Conservation (phyloP, 306 rosid species). For the Sicyos baderoa region DNA sequence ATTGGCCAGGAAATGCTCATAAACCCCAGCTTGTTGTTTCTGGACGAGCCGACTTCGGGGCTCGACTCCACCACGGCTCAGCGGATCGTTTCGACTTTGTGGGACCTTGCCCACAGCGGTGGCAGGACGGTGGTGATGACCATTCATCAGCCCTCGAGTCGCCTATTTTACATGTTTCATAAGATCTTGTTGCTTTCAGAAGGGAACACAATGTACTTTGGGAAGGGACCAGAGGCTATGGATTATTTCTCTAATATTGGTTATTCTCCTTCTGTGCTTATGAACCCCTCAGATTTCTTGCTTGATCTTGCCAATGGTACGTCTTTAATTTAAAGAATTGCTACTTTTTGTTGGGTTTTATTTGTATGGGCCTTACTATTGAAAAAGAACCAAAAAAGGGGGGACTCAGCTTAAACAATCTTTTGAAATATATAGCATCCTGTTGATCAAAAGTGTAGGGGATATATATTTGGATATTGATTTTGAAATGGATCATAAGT, state of each 20-base stretch:
- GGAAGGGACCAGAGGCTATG: slow-evolving; percentile 52
- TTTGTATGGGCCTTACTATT: too few relatives aligned
- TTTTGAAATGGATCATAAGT: too few relatives aligned
- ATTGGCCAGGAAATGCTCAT: slow-evolving; percentile 70
- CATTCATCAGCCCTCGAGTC: slow-evolving; percentile 79
- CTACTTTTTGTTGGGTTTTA: too few relatives aligned
- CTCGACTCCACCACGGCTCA: slow-evolving; percentile 81
- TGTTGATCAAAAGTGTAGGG: too few relatives aligned
- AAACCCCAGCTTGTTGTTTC: slow-evolving; percentile 58
- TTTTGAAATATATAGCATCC: too few relatives aligned
- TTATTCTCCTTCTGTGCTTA: slow-evolving; percentile 43
- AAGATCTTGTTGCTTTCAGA: slow-evolving; percentile 60
- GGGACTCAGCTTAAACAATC: too few relatives aligned
- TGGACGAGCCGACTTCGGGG: slow-evolving; percentile 83
- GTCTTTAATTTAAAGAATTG: neutral
- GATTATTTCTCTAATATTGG: slow-evolving; percentile 49
- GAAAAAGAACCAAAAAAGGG: too few relatives aligned
- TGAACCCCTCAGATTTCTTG: slow-evolving; percentile 75
- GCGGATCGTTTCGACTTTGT: slow-evolving; percentile 48
- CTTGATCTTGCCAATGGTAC: slow-evolving; percentile 75
- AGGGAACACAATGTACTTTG: slow-evolving; percentile 55
- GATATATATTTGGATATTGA: too few relatives aligned
- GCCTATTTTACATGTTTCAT: slow-evolving; percentile 56
- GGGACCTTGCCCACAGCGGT: slow-evolving; percentile 43
- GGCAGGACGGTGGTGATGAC: slow-evolving; percentile 68